Percentiles rank a stretch among this genome's conserved stretches.
These are phyloP conservation scores for Pseudoturritis turrita DNA, from an alignment of 345 rosid species.

Conservation along the genomic window DNA sequence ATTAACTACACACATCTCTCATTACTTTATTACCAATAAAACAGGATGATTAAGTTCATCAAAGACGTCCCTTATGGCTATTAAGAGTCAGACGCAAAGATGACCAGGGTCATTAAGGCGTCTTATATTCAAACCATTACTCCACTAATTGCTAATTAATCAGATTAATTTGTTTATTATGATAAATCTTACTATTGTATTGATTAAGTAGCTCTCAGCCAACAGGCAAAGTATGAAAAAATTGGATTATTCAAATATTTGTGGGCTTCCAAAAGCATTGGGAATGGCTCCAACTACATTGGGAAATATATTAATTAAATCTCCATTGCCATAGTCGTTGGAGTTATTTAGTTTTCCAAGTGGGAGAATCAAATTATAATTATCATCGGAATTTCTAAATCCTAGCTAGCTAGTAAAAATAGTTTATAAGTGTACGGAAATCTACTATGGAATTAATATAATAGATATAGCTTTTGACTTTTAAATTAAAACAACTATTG, in stretches of 20 bases:
- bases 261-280: constrained; percentile 32
- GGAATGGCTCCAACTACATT: constrained; percentile 29
- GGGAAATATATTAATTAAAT: constrained; percentile 14
- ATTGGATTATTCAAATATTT: constrained; percentile 22
- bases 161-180: neutral
- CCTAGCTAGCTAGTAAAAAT: neutral
- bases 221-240: neutral
- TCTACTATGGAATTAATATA: neutral
- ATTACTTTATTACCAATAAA: constrained; percentile 8
- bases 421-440: neutral
- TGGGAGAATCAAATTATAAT: constrained; percentile 1
- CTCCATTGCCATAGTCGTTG: constrained; percentile 9
- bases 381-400: neutral
- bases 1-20: neutral
- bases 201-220: constrained; percentile 27
- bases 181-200: neutral
- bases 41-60: constrained; percentile 11
- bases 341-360: constrained; percentile 11
- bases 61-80: constrained; percentile 24
- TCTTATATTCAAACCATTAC: constrained; percentile 14
- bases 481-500: neutral
- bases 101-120: constrained; percentile 11
- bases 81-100: constrained; percentile 23
- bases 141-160: constrained; percentile 25
- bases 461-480: constrained; percentile 5